Base-by-base conservation (phyloP, 208 protist species). In the Acanthamoeba divionensis region DNA sequence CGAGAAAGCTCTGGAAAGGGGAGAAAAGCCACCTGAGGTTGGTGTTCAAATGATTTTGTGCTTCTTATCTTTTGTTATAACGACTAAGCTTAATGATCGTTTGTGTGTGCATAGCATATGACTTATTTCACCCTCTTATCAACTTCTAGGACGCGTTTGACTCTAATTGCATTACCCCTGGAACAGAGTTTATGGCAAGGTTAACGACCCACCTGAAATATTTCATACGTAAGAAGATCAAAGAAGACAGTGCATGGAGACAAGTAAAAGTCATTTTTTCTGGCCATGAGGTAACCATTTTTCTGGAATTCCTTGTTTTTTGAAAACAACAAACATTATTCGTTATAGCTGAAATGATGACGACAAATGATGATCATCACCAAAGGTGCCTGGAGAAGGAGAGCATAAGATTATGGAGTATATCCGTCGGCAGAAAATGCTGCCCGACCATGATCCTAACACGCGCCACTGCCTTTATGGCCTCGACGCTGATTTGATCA, bases 371-470 rank as follows among this genome's bases (percentile, higher is more conserved):
- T 80, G 31, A 18, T 41, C 13, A 55, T 29, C 50, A 21, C 18
- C 31, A 18, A 24, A 93, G 82, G 95, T 96, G 71, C 98, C 98
- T 12, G 99, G 99, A 3, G 99, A 99, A 95, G 99, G 99, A 31
- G 98, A 99, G 95, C 99, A 99, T 93, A 99, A 99, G 94, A 99
- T 99, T 89, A 99, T 99, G 87, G 97, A 99, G 65, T 99, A 98
- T 92, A 99, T 99, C 88, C 96, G 99, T 62, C 91, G 93, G 50
- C 95, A 97, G 67, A 98, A 98, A 94, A 94, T 95, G 90, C 90
- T 96, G 91, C 95, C 95, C 0, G 96, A 93, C 18, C 99, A 99
- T 94, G 93, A 98, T 90, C 95, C 98, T 8, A 97, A 99, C 93
- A 96, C 96, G 87, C 95, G 95, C 15, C 98, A 99, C 95, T 99